Conservation (phyloP, 2,329 filamentous ascomycete genomes). For the Alternaria sp. region DNA sequence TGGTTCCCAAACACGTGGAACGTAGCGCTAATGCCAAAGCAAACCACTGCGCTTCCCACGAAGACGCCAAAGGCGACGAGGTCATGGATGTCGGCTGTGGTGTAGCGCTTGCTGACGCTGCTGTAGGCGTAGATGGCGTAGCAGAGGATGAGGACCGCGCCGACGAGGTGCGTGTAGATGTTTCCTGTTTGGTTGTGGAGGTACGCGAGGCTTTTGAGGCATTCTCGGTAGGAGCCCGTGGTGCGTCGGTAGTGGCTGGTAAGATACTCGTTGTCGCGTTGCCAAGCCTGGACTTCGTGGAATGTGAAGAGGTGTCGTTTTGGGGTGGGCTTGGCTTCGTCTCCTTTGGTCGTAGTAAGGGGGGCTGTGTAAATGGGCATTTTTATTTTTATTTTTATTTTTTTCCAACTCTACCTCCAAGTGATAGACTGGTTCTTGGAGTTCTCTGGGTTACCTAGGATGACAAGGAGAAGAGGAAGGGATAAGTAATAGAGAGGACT, state of each 20-base stretch:
- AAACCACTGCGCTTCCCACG: constrained; percentile 4
- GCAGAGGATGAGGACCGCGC: not conserved
- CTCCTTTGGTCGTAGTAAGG: constrained; percentile 7
- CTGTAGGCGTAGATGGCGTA: constrained; percentile 4
- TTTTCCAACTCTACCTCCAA: too few species aligned
- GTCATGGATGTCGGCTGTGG: constrained; percentile 8
- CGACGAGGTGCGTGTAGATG: constrained; percentile 15
- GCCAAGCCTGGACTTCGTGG: constrained; percentile 18
- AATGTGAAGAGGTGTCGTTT: constrained; percentile 28
- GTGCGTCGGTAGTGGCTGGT: constrained; percentile 9
- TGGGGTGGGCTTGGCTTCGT: not conserved
- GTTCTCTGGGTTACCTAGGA: not conserved
- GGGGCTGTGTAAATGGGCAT: not conserved
- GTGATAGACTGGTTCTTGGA: not conserved
- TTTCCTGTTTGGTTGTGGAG: constrained; percentile 16
- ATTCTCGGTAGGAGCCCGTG: constrained; percentile 12
- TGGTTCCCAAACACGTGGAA: constrained; percentile 17
- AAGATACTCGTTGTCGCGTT: constrained; percentile 18
- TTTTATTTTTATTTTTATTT: not conserved
- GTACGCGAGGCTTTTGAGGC: constrained; percentile 12
- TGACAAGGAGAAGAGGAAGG: not conserved
- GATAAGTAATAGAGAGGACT: not conserved
- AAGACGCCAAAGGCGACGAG: constrained; percentile 15
- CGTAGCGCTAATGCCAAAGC: constrained; percentile 16
- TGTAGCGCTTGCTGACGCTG: constrained; percentile 5